A percentile compares a stretch with the other conserved stretches of the same genome.
These are phyloP conservation scores for Chaetomiaceae sp. DNA, from an alignment of 2,329 filamentous ascomycete genomes.

Conservation along the genomic window DNA sequence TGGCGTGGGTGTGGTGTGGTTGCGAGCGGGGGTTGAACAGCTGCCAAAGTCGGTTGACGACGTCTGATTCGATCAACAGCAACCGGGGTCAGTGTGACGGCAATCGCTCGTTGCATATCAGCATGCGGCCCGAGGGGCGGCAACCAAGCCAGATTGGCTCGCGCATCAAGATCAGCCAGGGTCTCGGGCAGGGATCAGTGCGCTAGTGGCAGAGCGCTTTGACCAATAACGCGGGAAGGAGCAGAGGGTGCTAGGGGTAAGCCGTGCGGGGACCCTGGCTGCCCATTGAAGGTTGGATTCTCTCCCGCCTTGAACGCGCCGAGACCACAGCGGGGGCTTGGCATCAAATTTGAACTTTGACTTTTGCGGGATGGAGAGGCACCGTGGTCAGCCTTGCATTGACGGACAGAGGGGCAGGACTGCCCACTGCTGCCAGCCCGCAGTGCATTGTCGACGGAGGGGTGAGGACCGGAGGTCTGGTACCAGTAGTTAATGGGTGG, in stretches of 20 bases:
- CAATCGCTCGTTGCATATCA: constrained; percentile 38
- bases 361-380: not conserved
- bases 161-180: constrained; percentile 28
- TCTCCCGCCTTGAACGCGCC: too few species aligned
- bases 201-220: constrained; percentile 21
- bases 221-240: constrained; percentile 24
- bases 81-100: constrained; percentile 36
- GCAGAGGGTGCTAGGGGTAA: constrained; percentile 10
- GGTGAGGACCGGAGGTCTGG: too few species aligned
- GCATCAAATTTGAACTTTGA: constrained; percentile 9
- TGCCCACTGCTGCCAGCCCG: not conserved
- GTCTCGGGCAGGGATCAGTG: constrained; percentile 22
- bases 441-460: too few species aligned
- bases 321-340: not conserved
- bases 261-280: constrained; percentile 12
- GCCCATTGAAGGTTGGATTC: too few species aligned
- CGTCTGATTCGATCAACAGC: constrained; percentile 31
- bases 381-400: not conserved
- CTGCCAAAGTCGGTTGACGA: constrained; percentile 15
- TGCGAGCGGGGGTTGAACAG: constrained; percentile 12
- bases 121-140: constrained; percentile 39
- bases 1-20: constrained; percentile 1
- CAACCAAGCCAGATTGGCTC: constrained; percentile 37
- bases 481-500: too few species aligned
- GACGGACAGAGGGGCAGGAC: not conserved